phyloP scores from a whole-genome alignment of 768 basidiomycete genomes.

The Rhodocollybia butyracea region DNA sequence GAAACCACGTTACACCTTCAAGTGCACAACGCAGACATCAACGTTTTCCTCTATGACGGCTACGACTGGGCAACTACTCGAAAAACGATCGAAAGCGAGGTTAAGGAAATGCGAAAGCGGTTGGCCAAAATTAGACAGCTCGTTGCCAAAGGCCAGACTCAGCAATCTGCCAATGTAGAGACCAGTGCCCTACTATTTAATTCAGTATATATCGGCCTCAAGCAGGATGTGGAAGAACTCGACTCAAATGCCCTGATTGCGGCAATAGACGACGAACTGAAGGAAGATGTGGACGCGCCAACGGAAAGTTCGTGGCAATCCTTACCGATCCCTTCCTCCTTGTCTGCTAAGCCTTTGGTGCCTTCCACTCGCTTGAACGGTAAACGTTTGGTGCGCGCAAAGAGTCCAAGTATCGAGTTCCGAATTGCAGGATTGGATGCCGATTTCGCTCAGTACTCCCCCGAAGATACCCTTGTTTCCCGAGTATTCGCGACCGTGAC shows the following conservation, averaged over 20 bases:
- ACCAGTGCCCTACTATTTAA: conserved; percentile 85
- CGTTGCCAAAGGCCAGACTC: conserved; percentile 83
- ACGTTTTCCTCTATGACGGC: conserved; percentile 82
- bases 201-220: conserved; percentile 91
- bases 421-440: conserved; percentile 59
- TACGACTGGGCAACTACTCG: conserved; percentile 93
- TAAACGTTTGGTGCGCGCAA: conserved; percentile 69
- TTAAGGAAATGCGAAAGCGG: conserved; percentile 82
- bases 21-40: conserved; percentile 58
- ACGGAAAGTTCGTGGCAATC: conserved; percentile 92
- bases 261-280: conserved; percentile 90
- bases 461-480: conserved; percentile 55
- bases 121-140: conserved; percentile 90
- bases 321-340: conserved; percentile 48
- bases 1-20: conserved; percentile 52
- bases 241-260: conserved; percentile 79
- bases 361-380: conserved; percentile 44
- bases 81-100: conserved; percentile 80
- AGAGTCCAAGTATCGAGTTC: conserved; percentile 81
- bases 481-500: conserved; percentile 64
- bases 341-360: conserved; percentile 39
- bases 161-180: conserved; percentile 71
- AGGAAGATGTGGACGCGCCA: conserved; percentile 67
- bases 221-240: conserved; percentile 67
- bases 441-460: conserved; percentile 64